Conservation (phyloP, 2,329 filamentous ascomycete species). For the Arthrobotrys conoides region DNA sequence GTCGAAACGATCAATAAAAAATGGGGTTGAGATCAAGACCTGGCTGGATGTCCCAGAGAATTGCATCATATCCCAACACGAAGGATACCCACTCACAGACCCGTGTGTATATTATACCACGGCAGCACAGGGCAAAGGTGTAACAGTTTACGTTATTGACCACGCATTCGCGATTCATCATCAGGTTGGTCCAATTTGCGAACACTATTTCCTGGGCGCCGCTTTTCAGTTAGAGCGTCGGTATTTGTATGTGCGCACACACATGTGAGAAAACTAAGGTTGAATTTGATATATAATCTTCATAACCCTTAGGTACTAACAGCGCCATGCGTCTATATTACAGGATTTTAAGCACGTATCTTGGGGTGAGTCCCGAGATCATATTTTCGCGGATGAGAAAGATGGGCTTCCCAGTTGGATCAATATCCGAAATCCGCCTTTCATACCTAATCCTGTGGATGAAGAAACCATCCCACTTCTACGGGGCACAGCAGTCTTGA, state of each 20-base stretch:
- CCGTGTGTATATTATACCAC: constrained; percentile 12
- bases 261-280: no score
- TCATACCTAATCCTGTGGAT: background rate
- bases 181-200: background rate
- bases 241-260: no score
- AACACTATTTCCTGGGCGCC: no score
- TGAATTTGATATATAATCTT: no score
- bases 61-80: constrained; percentile 17
- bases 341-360: constrained; percentile 20
- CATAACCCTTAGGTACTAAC: no score
- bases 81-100: background rate
- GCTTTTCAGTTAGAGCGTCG: no score
- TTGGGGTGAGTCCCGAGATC: constrained; percentile 6
- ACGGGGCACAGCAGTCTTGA: constrained; percentile 4
- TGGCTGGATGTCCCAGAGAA: constrained; percentile 4
- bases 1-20: background rate
- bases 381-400: constrained; percentile 7
- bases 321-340: background rate
- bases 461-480: background rate
- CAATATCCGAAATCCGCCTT: background rate
- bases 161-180: constrained; percentile 1
- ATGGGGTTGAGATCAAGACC: background rate
- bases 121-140: background rate
- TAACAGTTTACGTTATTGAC: constrained; percentile 23
- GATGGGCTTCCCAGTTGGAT: background rate